Percentiles rank a stretch among this genome's conserved stretches.
Conservation (phyloP, 805 yeast genomes). For the Clavispora carvajalis region DNA sequence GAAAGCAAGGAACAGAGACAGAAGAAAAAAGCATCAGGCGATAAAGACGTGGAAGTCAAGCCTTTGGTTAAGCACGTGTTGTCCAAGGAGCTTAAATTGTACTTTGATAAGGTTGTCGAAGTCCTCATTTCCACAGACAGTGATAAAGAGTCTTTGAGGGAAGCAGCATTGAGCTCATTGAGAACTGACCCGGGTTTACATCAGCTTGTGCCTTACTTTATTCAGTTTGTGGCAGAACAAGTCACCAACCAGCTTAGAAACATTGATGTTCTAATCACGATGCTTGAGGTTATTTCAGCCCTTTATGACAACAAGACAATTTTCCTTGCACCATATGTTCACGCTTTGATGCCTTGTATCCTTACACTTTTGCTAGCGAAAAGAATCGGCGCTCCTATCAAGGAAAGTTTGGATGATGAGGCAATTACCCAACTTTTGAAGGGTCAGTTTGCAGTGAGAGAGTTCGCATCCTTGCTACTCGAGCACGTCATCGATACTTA, state of each 20-base stretch:
- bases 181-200: constrained; percentile 93
- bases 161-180: constrained; percentile 80
- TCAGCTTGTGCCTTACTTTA: constrained; percentile 93
- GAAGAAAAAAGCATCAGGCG: constrained; percentile 23
- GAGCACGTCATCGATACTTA: constrained; percentile 73
- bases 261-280: constrained; percentile 65
- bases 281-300: constrained; percentile 86
- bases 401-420: constrained; percentile 28
- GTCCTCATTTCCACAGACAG: constrained; percentile 62
- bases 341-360: constrained; percentile 95
- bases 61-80: constrained; percentile 93
- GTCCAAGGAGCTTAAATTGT: constrained; percentile 88
- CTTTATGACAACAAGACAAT: constrained; percentile 76
- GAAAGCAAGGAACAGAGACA: constrained; percentile 27
- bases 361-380: constrained; percentile 85
- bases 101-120: constrained; percentile 83
- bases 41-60: constrained; percentile 59
- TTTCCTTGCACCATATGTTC: constrained; percentile 91
- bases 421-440: constrained; percentile 24
- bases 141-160: constrained; percentile 52
- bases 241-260: constrained; percentile 81
- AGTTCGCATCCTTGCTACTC: constrained; percentile 78
- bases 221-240: constrained; percentile 94
- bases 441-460: constrained; percentile 62
- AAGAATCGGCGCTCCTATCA: constrained; percentile 58